Evolutionary conservation across 2,329 filamentous ascomycete genomes (phyloP).

Genomic region (Xylariomycetidae sp.): DNA sequence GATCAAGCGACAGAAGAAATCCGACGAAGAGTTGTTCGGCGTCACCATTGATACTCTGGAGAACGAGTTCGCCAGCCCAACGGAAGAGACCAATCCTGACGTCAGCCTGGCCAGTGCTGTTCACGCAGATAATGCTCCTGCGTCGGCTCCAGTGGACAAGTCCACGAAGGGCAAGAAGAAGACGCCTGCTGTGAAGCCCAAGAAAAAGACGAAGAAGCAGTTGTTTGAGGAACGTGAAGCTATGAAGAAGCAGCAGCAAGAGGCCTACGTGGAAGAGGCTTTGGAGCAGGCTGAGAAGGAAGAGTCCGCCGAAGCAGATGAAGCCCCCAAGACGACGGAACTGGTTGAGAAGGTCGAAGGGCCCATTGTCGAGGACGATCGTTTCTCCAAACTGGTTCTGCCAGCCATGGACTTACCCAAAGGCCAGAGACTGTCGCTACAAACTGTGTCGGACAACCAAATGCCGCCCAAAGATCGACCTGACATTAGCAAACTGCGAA

Average conservation of each 20-base stretch:
- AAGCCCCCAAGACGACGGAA: conserved; percentile 18
- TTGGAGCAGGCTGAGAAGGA: conserved; percentile 31
- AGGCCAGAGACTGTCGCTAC: conserved; percentile 39
- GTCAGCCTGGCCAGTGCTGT: conserved; percentile 37
- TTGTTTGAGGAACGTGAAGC: conserved; percentile 31
- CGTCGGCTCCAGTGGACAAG: conserved; percentile 37
- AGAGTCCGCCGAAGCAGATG: conserved; percentile 24
- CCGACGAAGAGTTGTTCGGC: conserved; percentile 71
- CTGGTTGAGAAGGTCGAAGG: conserved; percentile 23
- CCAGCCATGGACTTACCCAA: conserved; percentile 40
- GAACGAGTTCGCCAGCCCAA: conserved; percentile 39
- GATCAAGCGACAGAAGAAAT: conserved; percentile 75
- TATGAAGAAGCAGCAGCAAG: conserved; percentile 62
- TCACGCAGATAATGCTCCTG: conserved; percentile 36
- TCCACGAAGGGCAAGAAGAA: conserved; percentile 50
- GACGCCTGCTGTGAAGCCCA: conserved; percentile 37
- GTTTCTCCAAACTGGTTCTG: conserved; percentile 44
- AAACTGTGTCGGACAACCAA: conserved; percentile 37
- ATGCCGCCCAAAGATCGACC: conserved; percentile 41
- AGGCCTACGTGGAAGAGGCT: conserved; percentile 39
- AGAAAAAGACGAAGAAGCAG: conserved; percentile 53
- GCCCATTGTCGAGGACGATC: conserved; percentile 33
- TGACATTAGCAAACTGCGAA: conserved; percentile 42
- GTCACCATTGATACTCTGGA: conserved; percentile 51
- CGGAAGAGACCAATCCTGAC: conserved; percentile 45